phyloP scores from a whole-genome alignment of 805 yeast genomes.

The Ogataea nitratoaversa region DNA sequence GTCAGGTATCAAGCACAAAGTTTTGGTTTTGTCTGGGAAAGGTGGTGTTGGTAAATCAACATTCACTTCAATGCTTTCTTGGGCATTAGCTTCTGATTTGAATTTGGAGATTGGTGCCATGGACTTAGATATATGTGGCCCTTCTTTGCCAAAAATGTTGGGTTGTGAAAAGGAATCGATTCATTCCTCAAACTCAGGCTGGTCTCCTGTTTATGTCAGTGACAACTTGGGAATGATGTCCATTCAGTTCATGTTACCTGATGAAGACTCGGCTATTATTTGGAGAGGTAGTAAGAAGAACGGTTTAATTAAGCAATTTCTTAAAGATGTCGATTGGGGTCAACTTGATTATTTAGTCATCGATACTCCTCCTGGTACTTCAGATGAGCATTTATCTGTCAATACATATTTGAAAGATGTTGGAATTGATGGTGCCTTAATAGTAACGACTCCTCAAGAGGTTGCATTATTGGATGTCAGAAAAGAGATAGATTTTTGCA shows the following conservation, averaged over 20 bases:
- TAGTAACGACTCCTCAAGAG: slow-evolving; percentile 97
- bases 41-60: slow-evolving; percentile 95
- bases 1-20: slow-evolving; percentile 65
- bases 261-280: slow-evolving; percentile 86
- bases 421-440: slow-evolving; percentile 92
- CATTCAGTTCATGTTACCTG: slow-evolving; percentile 91
- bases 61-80: slow-evolving; percentile 89
- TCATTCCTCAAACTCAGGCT: slow-evolving; percentile 87
- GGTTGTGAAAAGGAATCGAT: slow-evolving; percentile 85
- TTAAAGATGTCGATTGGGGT: slow-evolving; percentile 96
- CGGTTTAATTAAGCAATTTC: slow-evolving; percentile 85
- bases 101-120: slow-evolving; percentile 88
- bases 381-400: slow-evolving; percentile 93
- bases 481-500: slow-evolving; percentile 92
- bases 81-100: slow-evolving; percentile 87
- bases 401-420: slow-evolving; percentile 82
- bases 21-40: slow-evolving; percentile 74
- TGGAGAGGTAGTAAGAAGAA: slow-evolving; percentile 98
- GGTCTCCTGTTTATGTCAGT: slow-evolving; percentile 95
- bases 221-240: slow-evolving; percentile 96
- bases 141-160: slow-evolving; percentile 90
- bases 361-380: slow-evolving; percentile 98
- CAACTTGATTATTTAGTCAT: slow-evolving; percentile 78
- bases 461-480: slow-evolving; percentile 93
- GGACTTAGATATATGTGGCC: slow-evolving; percentile 98